A percentile compares a stretch with the other conserved stretches of the same genome.
Conservation (phyloP, 768 basidiomycete species). For the Neoboletus subvelutipes region DNA sequence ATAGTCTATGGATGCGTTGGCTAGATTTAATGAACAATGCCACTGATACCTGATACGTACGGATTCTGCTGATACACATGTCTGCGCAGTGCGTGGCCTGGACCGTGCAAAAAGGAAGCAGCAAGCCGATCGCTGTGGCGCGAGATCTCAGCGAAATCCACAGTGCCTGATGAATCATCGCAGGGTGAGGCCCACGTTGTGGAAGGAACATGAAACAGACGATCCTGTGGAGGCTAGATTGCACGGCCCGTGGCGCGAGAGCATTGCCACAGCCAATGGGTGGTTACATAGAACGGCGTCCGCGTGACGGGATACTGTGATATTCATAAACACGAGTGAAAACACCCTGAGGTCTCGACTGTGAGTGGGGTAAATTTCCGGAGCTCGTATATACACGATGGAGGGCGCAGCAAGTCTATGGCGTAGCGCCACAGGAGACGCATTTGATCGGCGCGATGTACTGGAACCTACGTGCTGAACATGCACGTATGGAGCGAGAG, state of each 20-base stretch:
- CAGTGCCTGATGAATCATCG: slow-evolving; percentile 12
- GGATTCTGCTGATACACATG: slow-evolving; percentile 3
- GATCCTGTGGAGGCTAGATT: slow-evolving; percentile 2
- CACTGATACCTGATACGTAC: slow-evolving; percentile 6
- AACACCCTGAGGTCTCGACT: neutral
- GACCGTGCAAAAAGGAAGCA: slow-evolving; percentile 1
- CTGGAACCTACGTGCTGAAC: slow-evolving; percentile 3
- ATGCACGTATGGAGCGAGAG: slow-evolving; percentile 9
- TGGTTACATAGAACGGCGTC: slow-evolving; percentile 2
- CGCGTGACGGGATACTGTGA: neutral
- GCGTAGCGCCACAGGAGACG: slow-evolving; percentile 3
- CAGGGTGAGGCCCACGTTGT: slow-evolving; percentile 4
- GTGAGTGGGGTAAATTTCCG: slow-evolving; percentile 23
- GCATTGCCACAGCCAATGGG: neutral
- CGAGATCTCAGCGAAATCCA: slow-evolving; percentile 27
- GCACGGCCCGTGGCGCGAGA: slow-evolving; percentile 22
- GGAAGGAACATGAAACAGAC: slow-evolving; percentile 13
- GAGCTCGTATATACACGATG: neutral
- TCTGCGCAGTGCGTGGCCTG: neutral
- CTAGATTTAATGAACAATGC: slow-evolving; percentile 13
- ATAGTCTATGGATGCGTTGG: neutral
- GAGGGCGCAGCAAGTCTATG: neutral
- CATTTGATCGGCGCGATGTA: neutral
- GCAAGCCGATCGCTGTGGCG: slow-evolving; percentile 12
- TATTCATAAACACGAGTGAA: neutral